Conservation (phyloP, 352 stramenopile genomes). For the Phytophthora tubulina region DNA sequence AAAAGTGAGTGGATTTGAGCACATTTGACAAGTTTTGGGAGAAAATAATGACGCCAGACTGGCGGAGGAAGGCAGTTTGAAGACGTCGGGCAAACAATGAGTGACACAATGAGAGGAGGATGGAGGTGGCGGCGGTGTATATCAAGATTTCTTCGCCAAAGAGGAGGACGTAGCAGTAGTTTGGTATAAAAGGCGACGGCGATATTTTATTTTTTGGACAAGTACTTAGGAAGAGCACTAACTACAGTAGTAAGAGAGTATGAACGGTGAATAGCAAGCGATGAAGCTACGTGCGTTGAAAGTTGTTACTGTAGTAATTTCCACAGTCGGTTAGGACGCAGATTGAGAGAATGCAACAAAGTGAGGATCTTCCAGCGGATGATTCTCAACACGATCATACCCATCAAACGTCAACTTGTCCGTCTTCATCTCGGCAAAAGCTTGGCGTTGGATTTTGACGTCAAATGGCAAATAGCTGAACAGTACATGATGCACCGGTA, state of each 20-base stretch:
- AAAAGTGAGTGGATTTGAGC: conserved; percentile 63
- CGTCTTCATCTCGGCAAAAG: conserved; percentile 80
- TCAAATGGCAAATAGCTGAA: conserved; percentile 76
- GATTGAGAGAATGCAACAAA: conserved; percentile 66
- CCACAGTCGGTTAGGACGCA: conserved; percentile 4
- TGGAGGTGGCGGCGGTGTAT: conserved; percentile 24
- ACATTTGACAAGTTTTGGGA: conserved; percentile 13
- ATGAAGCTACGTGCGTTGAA: conserved; percentile 27
- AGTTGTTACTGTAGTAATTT: background rate
- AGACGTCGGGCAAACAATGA: conserved; percentile 3
- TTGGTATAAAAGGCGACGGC: conserved; percentile 47
- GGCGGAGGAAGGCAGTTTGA: conserved; percentile 33
- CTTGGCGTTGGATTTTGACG: conserved; percentile 77
- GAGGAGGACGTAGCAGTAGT: conserved; percentile 44
- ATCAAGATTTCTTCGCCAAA: conserved; percentile 36
- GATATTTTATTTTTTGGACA: conserved; percentile 53
- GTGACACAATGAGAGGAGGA: conserved; percentile 3
- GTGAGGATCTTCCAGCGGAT: conserved; percentile 72
- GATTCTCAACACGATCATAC: conserved; percentile 55
- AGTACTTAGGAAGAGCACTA: conserved; percentile 47
- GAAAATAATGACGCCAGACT: conserved; percentile 16
- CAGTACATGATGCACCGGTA: conserved; percentile 4
- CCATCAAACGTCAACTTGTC: conserved; percentile 75
- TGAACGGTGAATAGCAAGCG: conserved; percentile 43
- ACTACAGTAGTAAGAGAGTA: conserved; percentile 48